phyloP scores from a whole-genome alignment of 106 monocot genomes.

The Hemerocallis citrina region DNA sequence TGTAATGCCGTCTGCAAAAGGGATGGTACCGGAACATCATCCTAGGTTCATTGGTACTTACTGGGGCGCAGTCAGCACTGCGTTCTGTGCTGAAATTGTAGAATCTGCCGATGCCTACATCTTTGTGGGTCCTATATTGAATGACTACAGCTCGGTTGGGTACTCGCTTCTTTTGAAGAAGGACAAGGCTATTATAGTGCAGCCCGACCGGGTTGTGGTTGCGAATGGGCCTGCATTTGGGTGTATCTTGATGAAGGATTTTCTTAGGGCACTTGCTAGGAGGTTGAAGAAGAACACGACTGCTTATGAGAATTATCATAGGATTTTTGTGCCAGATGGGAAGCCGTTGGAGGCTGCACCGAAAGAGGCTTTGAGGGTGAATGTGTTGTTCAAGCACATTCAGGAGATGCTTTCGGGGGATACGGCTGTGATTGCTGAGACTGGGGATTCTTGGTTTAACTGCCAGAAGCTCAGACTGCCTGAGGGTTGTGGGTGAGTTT shows the following conservation, averaged over 20 bases:
- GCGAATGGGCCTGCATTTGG: constrained; percentile 13
- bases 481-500: constrained; percentile 36
- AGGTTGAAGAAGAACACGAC: constrained; percentile 18
- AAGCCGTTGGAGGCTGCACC: constrained; percentile 3
- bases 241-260: constrained; percentile 18
- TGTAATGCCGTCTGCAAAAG: constrained; percentile 19
- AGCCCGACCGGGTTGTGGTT: constrained; percentile 7
- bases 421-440: constrained; percentile 20
- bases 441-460: constrained; percentile 22
- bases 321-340: constrained; percentile 19
- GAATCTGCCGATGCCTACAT: constrained; percentile 21
- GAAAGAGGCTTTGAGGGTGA: constrained; percentile 15
- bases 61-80: constrained; percentile 21
- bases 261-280: constrained; percentile 9
- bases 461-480: constrained; percentile 25
- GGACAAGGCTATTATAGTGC: constrained; percentile 15
- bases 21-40: constrained; percentile 8
- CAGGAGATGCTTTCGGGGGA: constrained; percentile 10
- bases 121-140: constrained; percentile 16
- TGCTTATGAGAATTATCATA: constrained; percentile 13
- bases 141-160: constrained; percentile 23
- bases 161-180: constrained; percentile 20
- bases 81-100: constrained; percentile 17
- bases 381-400: constrained; percentile 18
- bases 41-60: constrained; percentile 18